phyloP scores from a whole-genome alignment of 805 yeast genomes.

The Sugiyamaella valdiviana region DNA sequence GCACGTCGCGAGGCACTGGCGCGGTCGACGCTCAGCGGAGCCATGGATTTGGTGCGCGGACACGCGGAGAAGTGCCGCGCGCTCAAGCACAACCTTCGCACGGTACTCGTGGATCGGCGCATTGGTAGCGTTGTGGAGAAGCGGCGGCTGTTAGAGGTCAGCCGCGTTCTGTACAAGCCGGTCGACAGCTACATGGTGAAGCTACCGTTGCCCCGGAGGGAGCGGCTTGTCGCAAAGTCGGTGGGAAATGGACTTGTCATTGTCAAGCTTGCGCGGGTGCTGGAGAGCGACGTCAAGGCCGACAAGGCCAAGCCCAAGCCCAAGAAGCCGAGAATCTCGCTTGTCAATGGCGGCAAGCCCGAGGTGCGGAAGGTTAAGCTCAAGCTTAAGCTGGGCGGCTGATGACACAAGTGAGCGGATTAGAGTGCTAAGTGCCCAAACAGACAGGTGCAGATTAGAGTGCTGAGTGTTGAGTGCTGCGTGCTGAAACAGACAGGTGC shows the following conservation, averaged over 20 bases:
- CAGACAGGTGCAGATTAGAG: no score
- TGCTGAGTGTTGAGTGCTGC: no score
- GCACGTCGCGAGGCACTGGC: constrained; percentile 59
- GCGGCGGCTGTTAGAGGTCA: constrained; percentile 55
- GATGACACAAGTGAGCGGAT: background rate
- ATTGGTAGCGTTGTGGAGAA: constrained; percentile 53
- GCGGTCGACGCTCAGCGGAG: constrained; percentile 57
- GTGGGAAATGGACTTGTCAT: constrained; percentile 19
- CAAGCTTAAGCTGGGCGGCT: constrained; percentile 2
- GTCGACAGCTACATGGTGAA: constrained; percentile 54
- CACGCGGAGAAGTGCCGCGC: constrained; percentile 50
- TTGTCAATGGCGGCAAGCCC: background rate
- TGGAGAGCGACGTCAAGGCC: background rate
- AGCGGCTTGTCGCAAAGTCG: constrained; percentile 52
- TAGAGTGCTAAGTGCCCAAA: no score
- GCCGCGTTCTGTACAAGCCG: constrained; percentile 60
- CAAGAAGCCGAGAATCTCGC: constrained; percentile 5
- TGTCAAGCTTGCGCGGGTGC: background rate
- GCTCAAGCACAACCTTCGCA: constrained; percentile 60
- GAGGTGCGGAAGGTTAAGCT: constrained; percentile 1
- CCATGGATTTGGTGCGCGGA: constrained; percentile 56
- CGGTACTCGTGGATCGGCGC: constrained; percentile 51
- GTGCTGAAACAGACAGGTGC: no score
- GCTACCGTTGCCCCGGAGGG: constrained; percentile 61
- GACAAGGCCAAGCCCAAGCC: background rate